Evolutionary conservation across 768 basidiomycete species (phyloP).

Genomic region (Podaxis sp.): DNA sequence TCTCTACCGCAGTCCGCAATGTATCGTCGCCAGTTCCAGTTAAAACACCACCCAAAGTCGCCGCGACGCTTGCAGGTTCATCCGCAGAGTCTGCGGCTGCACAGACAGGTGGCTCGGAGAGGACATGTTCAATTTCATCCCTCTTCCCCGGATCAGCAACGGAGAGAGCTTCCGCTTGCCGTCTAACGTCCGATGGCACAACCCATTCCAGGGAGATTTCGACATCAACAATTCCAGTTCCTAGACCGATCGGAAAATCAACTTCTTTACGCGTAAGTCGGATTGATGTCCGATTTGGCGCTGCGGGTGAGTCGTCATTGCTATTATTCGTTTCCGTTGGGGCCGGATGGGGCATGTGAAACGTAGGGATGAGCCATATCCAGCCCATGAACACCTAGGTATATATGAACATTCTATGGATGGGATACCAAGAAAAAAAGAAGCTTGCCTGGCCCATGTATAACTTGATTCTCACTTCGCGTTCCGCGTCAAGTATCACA

Average conservation of each 20-base stretch:
- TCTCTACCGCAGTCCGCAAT: no score
- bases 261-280: slow-evolving; percentile 59
- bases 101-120: slow-evolving; percentile 18
- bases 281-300: slow-evolving; percentile 34
- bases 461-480: slow-evolving; percentile 71
- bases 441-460: slow-evolving; percentile 65
- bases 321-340: slow-evolving; percentile 19
- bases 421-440: not conserved
- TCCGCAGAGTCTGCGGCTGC: slow-evolving; percentile 22
- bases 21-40: no score
- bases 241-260: slow-evolving; percentile 79
- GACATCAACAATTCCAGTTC: slow-evolving; percentile 64
- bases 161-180: not conserved
- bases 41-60: slow-evolving; percentile 20
- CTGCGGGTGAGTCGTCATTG: slow-evolving; percentile 9
- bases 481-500: slow-evolving; percentile 59
- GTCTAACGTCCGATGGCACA: slow-evolving; percentile 1
- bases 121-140: not conserved
- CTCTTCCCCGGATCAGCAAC: slow-evolving; percentile 22
- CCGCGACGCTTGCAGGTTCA: slow-evolving; percentile 30
- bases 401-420: slow-evolving; percentile 8
- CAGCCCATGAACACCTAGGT: slow-evolving; percentile 74
- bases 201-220: slow-evolving; percentile 61
- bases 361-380: slow-evolving; percentile 85
- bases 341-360: slow-evolving; percentile 66